Evolutionary conservation across 2,329 filamentous ascomycete genomes (phyloP), one percentile per base, ranked within the genome.

Genomic region (Paecilomyces variotii): DNA sequence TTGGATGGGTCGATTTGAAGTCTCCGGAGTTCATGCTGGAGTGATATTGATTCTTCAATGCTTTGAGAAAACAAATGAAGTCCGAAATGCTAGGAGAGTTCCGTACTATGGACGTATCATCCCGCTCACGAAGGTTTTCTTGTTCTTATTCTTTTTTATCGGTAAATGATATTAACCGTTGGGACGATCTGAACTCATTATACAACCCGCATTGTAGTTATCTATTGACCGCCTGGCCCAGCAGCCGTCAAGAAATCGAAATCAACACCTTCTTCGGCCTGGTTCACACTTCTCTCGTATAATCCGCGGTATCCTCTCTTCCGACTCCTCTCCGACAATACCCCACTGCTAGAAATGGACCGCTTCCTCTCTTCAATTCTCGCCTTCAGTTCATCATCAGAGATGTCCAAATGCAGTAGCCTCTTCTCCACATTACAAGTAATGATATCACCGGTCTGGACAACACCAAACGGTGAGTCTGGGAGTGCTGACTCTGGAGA

Each of bases 401-500:
- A 65, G 0, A 81, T 62, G 1, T 78, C 69, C 12, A 83, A 62
- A 11, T 74, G 68, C 34, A 83, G 62, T 24, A 61, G 63, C 34
- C 80, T 68, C 14, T 65, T 68, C 53, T 78, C 76, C 1, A 80
- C 63, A 66, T 81, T 76, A 58, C 76, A 78, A 4, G 68, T 70
- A 49, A 83, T 78, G 26, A 74, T 55, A 64, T 83, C 81, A 0
- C 80, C 80, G 32, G 78, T 76, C 61, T 72, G 64, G 0, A 83
- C 73, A 2, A 81, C 67, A 0, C 80, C 80, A 61, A 81, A 78
- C 7, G 78, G 74, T 0, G 77, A 79, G 24, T 76, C 76, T 0
- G 76, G 72, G 10, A 81, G 62, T 1, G 74, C 79, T 4, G 78
- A 74, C 63, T 84, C 81, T 0, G 81, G 82, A 2, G 78, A 80